A percentile compares a stretch with the other conserved stretches of the same genome.
phyloP scores from a whole-genome alignment of 305 asterid genomes.

The Solanum hybrid region DNA sequence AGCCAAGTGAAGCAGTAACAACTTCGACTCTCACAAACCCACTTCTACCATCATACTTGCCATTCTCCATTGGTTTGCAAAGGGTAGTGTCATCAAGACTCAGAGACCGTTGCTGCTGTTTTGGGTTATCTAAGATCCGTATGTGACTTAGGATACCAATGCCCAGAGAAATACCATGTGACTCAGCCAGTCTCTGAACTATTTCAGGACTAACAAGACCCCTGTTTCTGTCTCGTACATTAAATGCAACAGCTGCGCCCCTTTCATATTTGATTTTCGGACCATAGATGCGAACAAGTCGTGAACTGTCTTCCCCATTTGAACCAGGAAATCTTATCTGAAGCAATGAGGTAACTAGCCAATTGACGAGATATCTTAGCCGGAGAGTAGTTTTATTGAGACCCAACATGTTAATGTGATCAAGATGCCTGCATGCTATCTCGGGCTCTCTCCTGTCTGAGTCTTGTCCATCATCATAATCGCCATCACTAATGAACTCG shows the following conservation, averaged over 20 bases:
- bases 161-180: conserved; percentile 64
- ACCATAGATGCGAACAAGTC: conserved; percentile 80
- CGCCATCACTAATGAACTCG: conserved; percentile 59
- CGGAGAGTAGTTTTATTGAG: conserved; percentile 87
- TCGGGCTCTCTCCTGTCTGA: conserved; percentile 72
- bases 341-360: conserved; percentile 87
- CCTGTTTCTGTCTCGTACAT: conserved; percentile 62
- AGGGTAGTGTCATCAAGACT: conserved; percentile 64
- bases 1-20: conserved; percentile 91
- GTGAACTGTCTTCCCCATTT: conserved; percentile 29
- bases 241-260: conserved; percentile 95
- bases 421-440: conserved; percentile 64
- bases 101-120: conserved; percentile 43
- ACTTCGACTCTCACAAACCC: conserved; percentile 91
- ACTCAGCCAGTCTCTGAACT: conserved; percentile 74
- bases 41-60: conserved; percentile 49
- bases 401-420: conserved; percentile 90
- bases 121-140: conserved; percentile 55
- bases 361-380: conserved; percentile 75
- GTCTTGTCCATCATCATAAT: conserved; percentile 61
- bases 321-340: conserved; percentile 58
- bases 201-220: conserved; percentile 81
- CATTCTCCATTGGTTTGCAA: conserved; percentile 87
- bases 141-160: conserved; percentile 87
- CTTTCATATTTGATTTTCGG: conserved; percentile 92